Base-by-base conservation (phyloP, 75 land plant genomes). In the Selaginella moellendorffii region DNA sequence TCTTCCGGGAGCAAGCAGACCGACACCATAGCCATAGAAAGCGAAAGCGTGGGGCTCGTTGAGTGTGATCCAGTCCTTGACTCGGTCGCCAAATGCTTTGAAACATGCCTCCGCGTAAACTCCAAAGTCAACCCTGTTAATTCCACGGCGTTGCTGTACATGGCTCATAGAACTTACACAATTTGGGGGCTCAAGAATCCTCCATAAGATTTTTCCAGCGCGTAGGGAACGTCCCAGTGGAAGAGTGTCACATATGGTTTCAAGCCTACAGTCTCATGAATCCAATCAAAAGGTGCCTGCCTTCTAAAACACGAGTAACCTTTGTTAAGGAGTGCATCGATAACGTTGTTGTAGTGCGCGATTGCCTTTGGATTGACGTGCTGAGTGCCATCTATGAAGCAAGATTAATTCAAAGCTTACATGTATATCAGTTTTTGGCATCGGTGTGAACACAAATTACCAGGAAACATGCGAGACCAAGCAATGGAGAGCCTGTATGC, bases 311-410 rank as follows among this genome's bases (percentile, higher is more conserved):
- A n/a, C n/a, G n/a, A n/a, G n/a, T n/a, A 21, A 56, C 59, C 59
- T 24, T 56, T 56, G 25, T 19, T 19, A 5, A 56, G 21, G 5
- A 56, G 24, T 19, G 8, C 24, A 25, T 56, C n/a, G 59, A 56
- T 56, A 25, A 56, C 17, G 9, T 24, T 56, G 59, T 56, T 56
- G 59, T 56, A 56, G 24, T 56, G n/a, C 5, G 5, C 19, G 2
- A 56, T 19, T 2, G 17, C 59, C 59, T 9, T 19, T 8, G 19
- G 59, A 19, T 56, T 56, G 59, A 56, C 19, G 2, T 56, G 5
- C 5, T n/a, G 17, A 8, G 17, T 56, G 59, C 59, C 59, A 5
- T 56, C 59, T 56, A 25, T 75, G 61, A 31, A n/a, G n/a, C n/a
- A n/a, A n/a, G n/a, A n/a, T n/a, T 36, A n/a, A 36, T 36, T 5